phyloP scores from a whole-genome alignment of 176 grass and related monocot species.

The Tuctoria greenei region DNA sequence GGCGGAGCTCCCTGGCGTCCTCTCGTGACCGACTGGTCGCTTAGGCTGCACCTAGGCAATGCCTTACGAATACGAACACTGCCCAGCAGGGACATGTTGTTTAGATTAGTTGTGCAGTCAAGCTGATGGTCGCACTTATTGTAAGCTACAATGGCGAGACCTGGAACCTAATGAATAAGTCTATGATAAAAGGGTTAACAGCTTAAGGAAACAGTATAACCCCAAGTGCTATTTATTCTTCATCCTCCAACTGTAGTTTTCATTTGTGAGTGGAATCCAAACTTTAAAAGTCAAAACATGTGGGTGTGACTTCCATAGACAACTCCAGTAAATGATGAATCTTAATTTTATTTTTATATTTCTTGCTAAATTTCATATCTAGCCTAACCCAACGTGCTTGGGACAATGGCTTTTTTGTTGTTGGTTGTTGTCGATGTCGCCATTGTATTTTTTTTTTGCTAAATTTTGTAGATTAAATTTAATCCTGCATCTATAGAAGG shows the following conservation, averaged over 20 bases:
- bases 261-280: background rate
- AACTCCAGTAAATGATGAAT: background rate
- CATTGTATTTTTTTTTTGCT: background rate
- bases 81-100: background rate
- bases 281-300: conserved; percentile 7
- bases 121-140: background rate
- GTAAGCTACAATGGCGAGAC: background rate
- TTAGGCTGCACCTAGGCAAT: too few species aligned
- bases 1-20: too few species aligned
- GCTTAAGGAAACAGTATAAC: background rate
- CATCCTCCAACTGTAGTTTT: conserved; percentile 1
- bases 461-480: background rate
- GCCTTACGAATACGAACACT: too few species aligned
- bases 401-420: too few species aligned
- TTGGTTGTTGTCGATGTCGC: too few species aligned
- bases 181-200: background rate
- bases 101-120: background rate
- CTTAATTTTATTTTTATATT: background rate
- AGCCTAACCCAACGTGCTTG: too few species aligned
- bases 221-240: background rate
- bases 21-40: too few species aligned
- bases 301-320: background rate
- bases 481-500: conserved; percentile 23
- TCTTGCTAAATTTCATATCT: background rate
- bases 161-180: background rate